Base-by-base conservation (phyloP, 2,329 filamentous ascomycete genomes). In the Epichloe glyceriae region DNA sequence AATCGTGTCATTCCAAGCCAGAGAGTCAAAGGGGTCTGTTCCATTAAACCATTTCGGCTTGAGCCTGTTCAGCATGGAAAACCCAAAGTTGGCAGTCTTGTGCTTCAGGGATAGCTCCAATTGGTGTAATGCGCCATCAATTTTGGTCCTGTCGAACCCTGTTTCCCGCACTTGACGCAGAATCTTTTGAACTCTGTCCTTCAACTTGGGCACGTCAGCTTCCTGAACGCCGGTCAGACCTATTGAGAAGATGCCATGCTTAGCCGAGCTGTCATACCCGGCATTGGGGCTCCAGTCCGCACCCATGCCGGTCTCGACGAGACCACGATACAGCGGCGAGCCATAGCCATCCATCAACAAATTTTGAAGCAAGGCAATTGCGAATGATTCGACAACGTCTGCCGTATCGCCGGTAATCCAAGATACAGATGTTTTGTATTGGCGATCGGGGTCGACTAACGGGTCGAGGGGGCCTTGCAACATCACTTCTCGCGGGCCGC, bases 11-110 rank as follows among this genome's bases (percentile, higher is more conserved):
- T 95, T 93, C 88, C 90, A 97, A 2, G 88, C 85, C 37, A 98
- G 73, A 12, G 88, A 83, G 57, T 95, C 83, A 67, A 97, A 94
- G 0, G 93, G 91, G 64, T 97, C 88, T 3, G 89, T 82, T 5
- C 91, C 93, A 52, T 93, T 94, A 68, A 98, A 97, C 93, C 93
- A 98, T 53, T 86, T 84, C 2, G 88, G 85, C 63, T 95, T 87
- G 7, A 96, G 75, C 41, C 91, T 82, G 59, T 95, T 88, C 67
- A 98, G 80, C 49, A 97, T 79, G 17, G 84, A 83, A 75, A 96
- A 88, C 14, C 93, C 93, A 62, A 98, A 98, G 61, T 86, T 89
- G 50, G 93, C 88, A 0, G 89, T 96, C 73, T 97, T 97, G 71
- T 98, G 89, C 70, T 96, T 96, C 46, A 97, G 71, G 0, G 83